Evolutionary conservation across 352 stramenopile species (phyloP), one percentile per base, ranked within the genome.

Genomic region (Phytophthora pseudosyringae): DNA sequence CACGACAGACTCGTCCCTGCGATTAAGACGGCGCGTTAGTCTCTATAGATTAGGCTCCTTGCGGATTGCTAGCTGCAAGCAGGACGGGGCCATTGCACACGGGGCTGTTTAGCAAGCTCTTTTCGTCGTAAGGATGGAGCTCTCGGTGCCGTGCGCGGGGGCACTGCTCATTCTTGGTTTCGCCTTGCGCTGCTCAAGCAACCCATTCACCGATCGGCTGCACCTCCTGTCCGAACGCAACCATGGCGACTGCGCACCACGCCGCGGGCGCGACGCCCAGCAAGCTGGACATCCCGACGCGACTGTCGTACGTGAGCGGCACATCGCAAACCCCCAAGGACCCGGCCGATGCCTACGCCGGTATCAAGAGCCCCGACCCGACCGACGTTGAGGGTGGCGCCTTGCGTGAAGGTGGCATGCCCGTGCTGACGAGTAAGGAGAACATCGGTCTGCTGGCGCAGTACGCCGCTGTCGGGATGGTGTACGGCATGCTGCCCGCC

Each of bases 401-500:
- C 1, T 57, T 89, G 10, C 75, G 69, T 45, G 51, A 70, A 47
- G 71, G 70, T 29, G 73, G 60, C 32, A 62, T 61, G 43, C 70
- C 75, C 16, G 64, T 78, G 25, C 63, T 83, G n/a, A 75, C 53
- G 9, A 74, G 69, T 44, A 67, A 59, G 12, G 75, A 83, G 11
- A 73, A 76, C 45, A 59, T 85, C 41, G 76, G 73, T 52, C 64
- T 88, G 11, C 51, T 86, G 3, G 59, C 57, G 18, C 79, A 88
- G 36, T 88, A 88, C 50, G 76, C 78, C 10, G 70, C 64, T 16
- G 69, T 85, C 33, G 75, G 78, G n/a, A 69, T 87, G 26, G 62
- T 80, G 44, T 80, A 83, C 51, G 79, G 76, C 28, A 68, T 73
- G 31, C 57, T 88, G 5, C 79, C 77, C 0, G 66, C 70, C 15